Evolutionary conservation across 2,329 filamentous ascomycete species (phyloP), one percentile per base, ranked within the genome.

Genomic region (Colletotrichum somersetense): DNA sequence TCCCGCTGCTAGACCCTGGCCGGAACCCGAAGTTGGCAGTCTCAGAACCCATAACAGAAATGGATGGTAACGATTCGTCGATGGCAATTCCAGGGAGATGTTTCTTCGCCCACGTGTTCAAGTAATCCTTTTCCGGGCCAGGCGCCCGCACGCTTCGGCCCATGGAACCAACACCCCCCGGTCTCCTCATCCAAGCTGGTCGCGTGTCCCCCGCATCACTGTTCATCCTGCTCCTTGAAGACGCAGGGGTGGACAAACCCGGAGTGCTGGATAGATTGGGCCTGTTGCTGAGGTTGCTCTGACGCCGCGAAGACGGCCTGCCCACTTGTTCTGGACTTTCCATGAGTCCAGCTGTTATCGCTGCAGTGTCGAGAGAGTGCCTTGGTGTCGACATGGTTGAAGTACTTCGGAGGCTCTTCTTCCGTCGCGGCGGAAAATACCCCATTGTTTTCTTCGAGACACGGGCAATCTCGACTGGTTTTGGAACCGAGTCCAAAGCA

Each of bases 401-500:
- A 64, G 88, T 87, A 1, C 91, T 91, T 76, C 88, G 85, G 12
- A 89, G 82, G 74, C 93, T 96, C 91, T 96, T 96, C 90, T 95
- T 94, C 79, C 95, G 88, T 26, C 95, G 89, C 10, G 95, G 95
- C 3, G 96, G 96, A 78, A 98, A 98, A 82, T 96, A 98, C 33
- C 95, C 96, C 56, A 98, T 87, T 2, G 92, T 89, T 81, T 91
- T 91, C 69, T 93, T 91, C 30, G 94, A 91, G 70, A 98, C 90
- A 40, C 96, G 91, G 20, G 91, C 94, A 75, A 99, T 96, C 80
- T 98, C 93, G 33, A 96, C 91, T 0, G 94, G 91, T 33, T 91
- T 87, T 20, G 83, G 80, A 61, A 86, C 83, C 30, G 91, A 92
- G 74, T 96, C 93, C 35, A 98, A 87, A 40, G 92, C 85, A 1